Percentiles rank a stretch among this genome's conserved stretches.
Conservation (phyloP, 805 yeast species). For the Komagataella pastoris region DNA sequence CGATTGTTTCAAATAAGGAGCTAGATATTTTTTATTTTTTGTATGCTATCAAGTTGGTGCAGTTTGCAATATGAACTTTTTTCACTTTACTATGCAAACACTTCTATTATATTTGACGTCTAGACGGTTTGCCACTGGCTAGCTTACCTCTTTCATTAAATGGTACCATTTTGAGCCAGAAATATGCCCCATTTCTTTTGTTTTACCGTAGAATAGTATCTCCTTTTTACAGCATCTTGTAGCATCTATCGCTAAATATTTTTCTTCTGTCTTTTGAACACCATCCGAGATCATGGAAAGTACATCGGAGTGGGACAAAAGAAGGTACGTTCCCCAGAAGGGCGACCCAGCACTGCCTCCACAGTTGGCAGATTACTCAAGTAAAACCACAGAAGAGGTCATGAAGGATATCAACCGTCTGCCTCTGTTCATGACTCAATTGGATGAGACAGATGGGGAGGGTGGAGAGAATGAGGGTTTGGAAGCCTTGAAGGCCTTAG, state of each 20-base stretch:
- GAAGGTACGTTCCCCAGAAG: slow-evolving; percentile 15
- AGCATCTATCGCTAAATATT: background rate
- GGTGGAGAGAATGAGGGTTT: slow-evolving; percentile 64
- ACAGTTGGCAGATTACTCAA: slow-evolving; percentile 50
- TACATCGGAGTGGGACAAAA: slow-evolving; percentile 16
- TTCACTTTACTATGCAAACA: too few relatives aligned
- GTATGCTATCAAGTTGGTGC: too few relatives aligned
- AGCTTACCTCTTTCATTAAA: too few relatives aligned
- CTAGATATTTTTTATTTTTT: too few relatives aligned
- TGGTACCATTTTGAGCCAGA: too few relatives aligned
- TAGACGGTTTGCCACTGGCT: too few relatives aligned
- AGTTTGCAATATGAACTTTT: too few relatives aligned
- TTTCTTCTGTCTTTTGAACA: background rate
- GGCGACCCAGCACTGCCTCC: slow-evolving; percentile 76
- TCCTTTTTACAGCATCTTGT: background rate
- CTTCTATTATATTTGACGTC: too few relatives aligned
- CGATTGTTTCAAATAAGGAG: too few relatives aligned
- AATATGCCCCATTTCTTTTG: too few relatives aligned
- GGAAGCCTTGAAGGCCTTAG: slow-evolving; percentile 84
- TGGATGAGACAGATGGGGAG: slow-evolving; percentile 64
- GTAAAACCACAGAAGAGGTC: slow-evolving; percentile 64
- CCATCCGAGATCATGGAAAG: background rate
- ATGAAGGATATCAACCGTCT: slow-evolving; percentile 65
- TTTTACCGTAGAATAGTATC: too few relatives aligned
- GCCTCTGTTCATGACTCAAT: slow-evolving; percentile 89